Percentiles rank a stretch among this genome's conserved stretches.
Conservation (phyloP, 1,139 yeast species). For the Zygotorulaspora mrakii region DNA sequence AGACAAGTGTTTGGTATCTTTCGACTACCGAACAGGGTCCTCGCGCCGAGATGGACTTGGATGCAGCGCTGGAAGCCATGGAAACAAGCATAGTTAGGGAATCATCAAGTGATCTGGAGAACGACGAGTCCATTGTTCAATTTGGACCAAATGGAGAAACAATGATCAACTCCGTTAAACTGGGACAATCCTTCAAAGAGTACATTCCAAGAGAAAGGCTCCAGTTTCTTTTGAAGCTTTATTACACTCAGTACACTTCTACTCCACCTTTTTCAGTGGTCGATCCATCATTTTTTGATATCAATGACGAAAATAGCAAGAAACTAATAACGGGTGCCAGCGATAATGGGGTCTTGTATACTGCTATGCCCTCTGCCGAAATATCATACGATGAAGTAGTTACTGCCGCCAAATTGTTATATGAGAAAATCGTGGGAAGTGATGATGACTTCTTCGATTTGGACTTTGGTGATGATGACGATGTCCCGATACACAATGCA, state of each 20-base stretch:
- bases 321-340: conserved; percentile 33
- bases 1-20: conserved; percentile 86
- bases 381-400: conserved; percentile 87
- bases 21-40: conserved; percentile 71
- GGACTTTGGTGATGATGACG: conserved; percentile 93
- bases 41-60: conserved; percentile 73
- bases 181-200: conserved; percentile 79
- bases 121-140: conserved; percentile 51
- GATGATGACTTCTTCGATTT: conserved; percentile 95
- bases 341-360: conserved; percentile 53
- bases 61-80: conserved; percentile 73
- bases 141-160: conserved; percentile 65
- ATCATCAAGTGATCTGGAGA: conserved; percentile 53
- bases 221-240: conserved; percentile 73
- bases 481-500: conserved; percentile 35
- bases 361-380: conserved; percentile 75
- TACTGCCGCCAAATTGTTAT: conserved; percentile 72
- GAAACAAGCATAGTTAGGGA: conserved; percentile 79
- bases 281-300: conserved; percentile 39
- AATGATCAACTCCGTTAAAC: conserved; percentile 70
- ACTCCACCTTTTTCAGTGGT: conserved; percentile 49
- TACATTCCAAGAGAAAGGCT: conserved; percentile 79
- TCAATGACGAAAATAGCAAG: conserved; percentile 22
- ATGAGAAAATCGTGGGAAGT: conserved; percentile 77
- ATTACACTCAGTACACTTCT: conserved; percentile 71